A percentile compares a stretch with the other conserved stretches of the same genome.
These are phyloP conservation scores for Ceratobasidium sp. DNA, from an alignment of 1,284 basidiomycete species.

Conservation along the genomic window DNA sequence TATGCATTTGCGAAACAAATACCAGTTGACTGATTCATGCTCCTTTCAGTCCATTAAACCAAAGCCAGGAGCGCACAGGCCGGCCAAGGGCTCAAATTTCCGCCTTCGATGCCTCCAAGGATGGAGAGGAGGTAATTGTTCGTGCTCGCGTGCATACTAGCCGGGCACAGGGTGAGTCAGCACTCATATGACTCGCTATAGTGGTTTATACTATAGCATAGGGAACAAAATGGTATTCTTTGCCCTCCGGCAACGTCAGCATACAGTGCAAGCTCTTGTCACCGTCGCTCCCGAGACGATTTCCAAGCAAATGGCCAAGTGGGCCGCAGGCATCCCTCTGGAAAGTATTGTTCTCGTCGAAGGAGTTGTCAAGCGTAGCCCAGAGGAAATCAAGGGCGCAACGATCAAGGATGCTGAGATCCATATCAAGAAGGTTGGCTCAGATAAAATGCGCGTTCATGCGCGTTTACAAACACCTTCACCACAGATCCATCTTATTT, in stretches of 20 bases:
- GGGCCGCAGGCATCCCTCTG: slow-evolving; percentile 78
- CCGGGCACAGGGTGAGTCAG: slow-evolving; percentile 79
- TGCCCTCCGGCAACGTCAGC: slow-evolving; percentile 87
- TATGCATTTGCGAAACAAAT: not conserved
- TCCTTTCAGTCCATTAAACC: slow-evolving; percentile 73
- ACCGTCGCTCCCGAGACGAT: slow-evolving; percentile 81
- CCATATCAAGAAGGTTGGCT: slow-evolving; percentile 77
- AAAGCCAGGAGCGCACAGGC: slow-evolving; percentile 76
- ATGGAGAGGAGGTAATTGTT: slow-evolving; percentile 84
- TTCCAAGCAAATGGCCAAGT: slow-evolving; percentile 98
- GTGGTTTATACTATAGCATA: slow-evolving; percentile 43
- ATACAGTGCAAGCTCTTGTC: slow-evolving; percentile 91
- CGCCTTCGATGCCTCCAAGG: slow-evolving; percentile 70
- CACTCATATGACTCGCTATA: not conserved
- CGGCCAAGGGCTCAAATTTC: slow-evolving; percentile 67
- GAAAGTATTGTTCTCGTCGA: slow-evolving; percentile 96
- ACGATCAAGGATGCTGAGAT: slow-evolving; percentile 91
- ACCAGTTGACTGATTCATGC: not conserved
- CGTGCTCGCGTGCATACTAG: slow-evolving; percentile 93
- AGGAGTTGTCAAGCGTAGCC: slow-evolving; percentile 81
- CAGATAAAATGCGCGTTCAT: not conserved
- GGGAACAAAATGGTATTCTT: slow-evolving; percentile 93
- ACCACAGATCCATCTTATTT: slow-evolving; percentile 78
- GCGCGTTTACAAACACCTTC: slow-evolving; percentile 14
- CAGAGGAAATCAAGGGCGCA: slow-evolving; percentile 90